These are phyloP conservation scores for Fraxinus paxiana DNA, from an alignment of 305 asterid species.

Conservation along the genomic window DNA sequence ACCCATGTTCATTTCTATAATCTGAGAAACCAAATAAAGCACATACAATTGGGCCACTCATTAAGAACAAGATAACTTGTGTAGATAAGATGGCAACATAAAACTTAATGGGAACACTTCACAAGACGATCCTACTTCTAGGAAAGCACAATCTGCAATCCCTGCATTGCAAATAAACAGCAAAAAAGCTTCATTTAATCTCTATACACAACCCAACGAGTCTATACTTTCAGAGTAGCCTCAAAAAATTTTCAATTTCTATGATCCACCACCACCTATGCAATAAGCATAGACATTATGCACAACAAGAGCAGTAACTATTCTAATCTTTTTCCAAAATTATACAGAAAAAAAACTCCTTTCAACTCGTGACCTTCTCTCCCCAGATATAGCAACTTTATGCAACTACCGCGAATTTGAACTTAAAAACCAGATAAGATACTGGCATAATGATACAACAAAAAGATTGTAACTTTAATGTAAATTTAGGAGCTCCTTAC, in stretches of 20 bases:
- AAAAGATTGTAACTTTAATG: neutral
- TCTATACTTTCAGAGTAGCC: neutral
- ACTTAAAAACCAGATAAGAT: neutral
- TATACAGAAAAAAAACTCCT: neutral
- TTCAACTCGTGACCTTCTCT: neutral
- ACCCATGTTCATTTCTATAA: neutral
- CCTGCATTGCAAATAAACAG: neutral
- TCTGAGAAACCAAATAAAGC: neutral
- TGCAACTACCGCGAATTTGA: neutral
- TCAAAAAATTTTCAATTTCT: neutral
- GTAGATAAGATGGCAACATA: neutral
- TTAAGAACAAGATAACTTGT: neutral
- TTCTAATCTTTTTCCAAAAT: neutral
- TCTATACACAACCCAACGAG: neutral
- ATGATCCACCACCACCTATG: neutral
- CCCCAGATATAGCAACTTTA: neutral
- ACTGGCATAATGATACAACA: neutral
- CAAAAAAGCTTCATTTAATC: neutral
- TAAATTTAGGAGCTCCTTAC: constrained; percentile 35
- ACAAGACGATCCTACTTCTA: neutral
- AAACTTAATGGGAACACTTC: neutral
- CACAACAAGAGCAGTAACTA: neutral
- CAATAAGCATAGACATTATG: neutral
- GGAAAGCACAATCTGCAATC: neutral
- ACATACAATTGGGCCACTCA: neutral